phyloP scores from a whole-genome alignment of 345 rosid species.

The Acer saccharum region DNA sequence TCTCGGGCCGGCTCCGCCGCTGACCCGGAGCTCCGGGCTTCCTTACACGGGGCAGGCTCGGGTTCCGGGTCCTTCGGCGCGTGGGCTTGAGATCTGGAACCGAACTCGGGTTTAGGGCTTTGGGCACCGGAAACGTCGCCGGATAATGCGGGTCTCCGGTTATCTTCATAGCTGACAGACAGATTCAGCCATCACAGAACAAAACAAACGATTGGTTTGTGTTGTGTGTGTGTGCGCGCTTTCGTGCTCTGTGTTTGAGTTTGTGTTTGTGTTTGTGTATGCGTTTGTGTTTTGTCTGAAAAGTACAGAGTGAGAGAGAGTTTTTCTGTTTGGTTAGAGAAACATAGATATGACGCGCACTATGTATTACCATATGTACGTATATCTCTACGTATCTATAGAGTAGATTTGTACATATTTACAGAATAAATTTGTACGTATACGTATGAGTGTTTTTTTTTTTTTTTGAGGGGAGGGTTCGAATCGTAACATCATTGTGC shows the following conservation, averaged over 20 bases:
- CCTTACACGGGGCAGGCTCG: slow-evolving; percentile 50
- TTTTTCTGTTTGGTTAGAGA: neutral
- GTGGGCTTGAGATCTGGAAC: slow-evolving; percentile 61
- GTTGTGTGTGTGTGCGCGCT: neutral
- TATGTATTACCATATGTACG: neutral
- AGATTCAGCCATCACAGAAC: slow-evolving; percentile 22
- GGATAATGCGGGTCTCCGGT: slow-evolving; percentile 55
- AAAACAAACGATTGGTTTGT: neutral
- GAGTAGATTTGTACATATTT: too few species aligned
- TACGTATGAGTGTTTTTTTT: too few species aligned
- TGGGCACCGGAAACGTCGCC: slow-evolving; percentile 41
- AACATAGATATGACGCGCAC: neutral
- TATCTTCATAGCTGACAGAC: slow-evolving; percentile 58
- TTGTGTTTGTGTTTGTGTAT: neutral
- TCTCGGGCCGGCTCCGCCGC: slow-evolving; percentile 71
- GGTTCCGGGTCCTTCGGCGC: slow-evolving; percentile 53
- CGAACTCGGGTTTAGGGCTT: slow-evolving; percentile 29
- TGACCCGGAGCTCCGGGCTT: slow-evolving; percentile 51
- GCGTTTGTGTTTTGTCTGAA: slow-evolving; percentile 9
- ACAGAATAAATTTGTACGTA: too few species aligned
- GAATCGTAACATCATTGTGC: too few species aligned
- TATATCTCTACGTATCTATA: neutral
- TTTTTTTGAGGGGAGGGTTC: too few species aligned
- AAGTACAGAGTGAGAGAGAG: slow-evolving; percentile 6
- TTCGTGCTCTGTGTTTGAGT: slow-evolving; percentile 10